These are phyloP conservation scores for Cicer chorassanicum DNA, from an alignment of 306 rosid genomes.

Conservation along the genomic window DNA sequence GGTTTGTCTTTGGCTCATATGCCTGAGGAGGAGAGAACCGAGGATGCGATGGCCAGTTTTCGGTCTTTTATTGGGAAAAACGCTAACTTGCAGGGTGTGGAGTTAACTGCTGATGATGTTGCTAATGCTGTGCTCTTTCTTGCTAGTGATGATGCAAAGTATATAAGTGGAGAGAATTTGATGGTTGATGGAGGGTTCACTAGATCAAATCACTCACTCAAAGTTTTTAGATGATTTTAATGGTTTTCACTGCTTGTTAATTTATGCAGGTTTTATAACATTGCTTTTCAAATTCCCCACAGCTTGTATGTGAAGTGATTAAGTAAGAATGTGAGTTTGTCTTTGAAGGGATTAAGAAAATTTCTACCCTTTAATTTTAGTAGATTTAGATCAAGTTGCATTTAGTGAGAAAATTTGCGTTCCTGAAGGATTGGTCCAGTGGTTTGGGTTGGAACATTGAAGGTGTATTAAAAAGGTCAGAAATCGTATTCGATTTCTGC, in stretches of 20 bases:
- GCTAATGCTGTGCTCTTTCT: conserved; percentile 85
- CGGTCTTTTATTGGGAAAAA: conserved; percentile 45
- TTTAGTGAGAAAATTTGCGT: neutral
- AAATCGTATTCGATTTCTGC: too few relatives aligned
- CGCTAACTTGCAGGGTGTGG: conserved; percentile 80
- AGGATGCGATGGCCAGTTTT: conserved; percentile 55
- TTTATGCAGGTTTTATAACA: neutral
- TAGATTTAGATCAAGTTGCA: neutral
- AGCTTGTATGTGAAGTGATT: neutral
- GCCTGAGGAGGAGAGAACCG: conserved; percentile 70
- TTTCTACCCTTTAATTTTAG: conserved; percentile 5
- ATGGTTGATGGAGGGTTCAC: conserved; percentile 83
- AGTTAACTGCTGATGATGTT: conserved; percentile 65
- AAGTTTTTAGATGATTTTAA: conserved; percentile 63
- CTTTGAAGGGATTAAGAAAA: neutral
- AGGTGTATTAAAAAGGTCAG: too few relatives aligned
- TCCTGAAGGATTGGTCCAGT: too few relatives aligned
- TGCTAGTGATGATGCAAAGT: conserved; percentile 79
- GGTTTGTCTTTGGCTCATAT: conserved; percentile 68
- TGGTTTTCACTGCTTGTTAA: neutral
- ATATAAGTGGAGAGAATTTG: conserved; percentile 75
- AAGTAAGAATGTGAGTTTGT: neutral
- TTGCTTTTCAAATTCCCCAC: neutral
- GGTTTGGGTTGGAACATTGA: too few relatives aligned
- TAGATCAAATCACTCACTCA: conserved; percentile 54